A percentile compares a stretch with the other conserved stretches of the same genome.
Conservation (phyloP, 2,329 filamentous ascomycete genomes). For the Ustulina deusta region DNA sequence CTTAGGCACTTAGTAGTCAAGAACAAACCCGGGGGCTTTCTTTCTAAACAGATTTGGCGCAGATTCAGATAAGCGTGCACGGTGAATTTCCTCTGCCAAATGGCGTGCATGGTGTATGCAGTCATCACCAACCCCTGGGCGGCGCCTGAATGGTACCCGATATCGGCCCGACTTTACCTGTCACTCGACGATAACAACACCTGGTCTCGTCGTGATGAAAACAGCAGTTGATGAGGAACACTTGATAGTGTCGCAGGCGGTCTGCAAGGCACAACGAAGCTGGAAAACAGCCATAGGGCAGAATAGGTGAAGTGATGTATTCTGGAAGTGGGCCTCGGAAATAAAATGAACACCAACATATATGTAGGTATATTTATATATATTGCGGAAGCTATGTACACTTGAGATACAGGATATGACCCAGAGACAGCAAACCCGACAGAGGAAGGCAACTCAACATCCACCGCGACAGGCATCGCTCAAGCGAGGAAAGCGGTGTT, state of each 20-base stretch:
- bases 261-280: neutral
- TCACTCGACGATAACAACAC: neutral
- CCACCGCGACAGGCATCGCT: neutral
- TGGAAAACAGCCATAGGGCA: neutral
- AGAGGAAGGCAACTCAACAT: slow-evolving; percentile 4
- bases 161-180: slow-evolving; percentile 3
- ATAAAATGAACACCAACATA: neutral
- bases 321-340: neutral
- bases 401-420: slow-evolving; percentile 40
- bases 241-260: neutral
- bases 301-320: neutral
- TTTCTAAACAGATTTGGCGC: too few species aligned
- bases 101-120: neutral
- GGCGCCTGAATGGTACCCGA: neutral
- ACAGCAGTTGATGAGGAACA: neutral
- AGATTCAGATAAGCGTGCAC: neutral
- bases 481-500: slow-evolving; percentile 5
- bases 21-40: too few species aligned
- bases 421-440: slow-evolving; percentile 19
- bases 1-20: too few species aligned
- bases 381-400: slow-evolving; percentile 49
- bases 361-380: slow-evolving; percentile 28
- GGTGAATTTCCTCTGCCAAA: neutral
- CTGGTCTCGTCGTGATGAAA: neutral
- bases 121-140: neutral